Evolutionary conservation across 352 stramenopile species (phyloP).

Genomic region (Phytophthora pseudosyringae): DNA sequence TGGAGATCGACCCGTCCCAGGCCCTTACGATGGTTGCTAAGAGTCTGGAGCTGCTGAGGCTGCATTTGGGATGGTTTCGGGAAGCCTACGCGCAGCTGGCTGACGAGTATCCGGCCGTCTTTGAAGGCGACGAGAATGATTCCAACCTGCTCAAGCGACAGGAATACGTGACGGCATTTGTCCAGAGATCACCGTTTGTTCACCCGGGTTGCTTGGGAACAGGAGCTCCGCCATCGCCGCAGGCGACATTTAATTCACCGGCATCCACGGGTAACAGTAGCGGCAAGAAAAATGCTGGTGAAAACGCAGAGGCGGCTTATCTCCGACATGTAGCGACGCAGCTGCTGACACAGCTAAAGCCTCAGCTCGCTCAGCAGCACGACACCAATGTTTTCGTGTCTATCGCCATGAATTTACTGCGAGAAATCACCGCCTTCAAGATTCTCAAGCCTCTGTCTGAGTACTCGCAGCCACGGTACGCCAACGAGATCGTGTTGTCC

Average conservation of each 20-base stretch:
- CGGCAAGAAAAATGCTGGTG: slow-evolving; percentile 33
- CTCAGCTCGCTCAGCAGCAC: slow-evolving; percentile 59
- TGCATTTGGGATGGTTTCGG: slow-evolving; percentile 84
- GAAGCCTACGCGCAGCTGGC: slow-evolving; percentile 74
- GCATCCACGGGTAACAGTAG: slow-evolving; percentile 2
- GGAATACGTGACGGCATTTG: slow-evolving; percentile 59
- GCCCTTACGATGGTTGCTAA: slow-evolving; percentile 69
- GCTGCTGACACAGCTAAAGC: slow-evolving; percentile 67
- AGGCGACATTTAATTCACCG: not conserved
- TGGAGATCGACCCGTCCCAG: slow-evolving; percentile 75
- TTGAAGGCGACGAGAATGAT: slow-evolving; percentile 63
- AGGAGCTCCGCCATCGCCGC: slow-evolving; percentile 8
- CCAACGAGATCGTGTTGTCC: slow-evolving; percentile 68
- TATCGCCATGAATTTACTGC: slow-evolving; percentile 68
- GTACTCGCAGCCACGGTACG: slow-evolving; percentile 72
- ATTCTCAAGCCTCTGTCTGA: slow-evolving; percentile 71
- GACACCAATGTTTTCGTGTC: slow-evolving; percentile 71
- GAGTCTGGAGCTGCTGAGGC: slow-evolving; percentile 64
- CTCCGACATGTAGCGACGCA: slow-evolving; percentile 73
- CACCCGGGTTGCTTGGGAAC: slow-evolving; percentile 67
- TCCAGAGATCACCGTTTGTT: slow-evolving; percentile 65
- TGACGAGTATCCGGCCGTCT: slow-evolving; percentile 63
- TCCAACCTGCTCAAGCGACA: slow-evolving; percentile 59
- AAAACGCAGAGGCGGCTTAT: slow-evolving; percentile 62
- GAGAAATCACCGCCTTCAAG: slow-evolving; percentile 68